Evolutionary conservation across 768 basidiomycete genomes (phyloP), one percentile per base, ranked within the genome.

Genomic region (Boletellus ananiceps): DNA sequence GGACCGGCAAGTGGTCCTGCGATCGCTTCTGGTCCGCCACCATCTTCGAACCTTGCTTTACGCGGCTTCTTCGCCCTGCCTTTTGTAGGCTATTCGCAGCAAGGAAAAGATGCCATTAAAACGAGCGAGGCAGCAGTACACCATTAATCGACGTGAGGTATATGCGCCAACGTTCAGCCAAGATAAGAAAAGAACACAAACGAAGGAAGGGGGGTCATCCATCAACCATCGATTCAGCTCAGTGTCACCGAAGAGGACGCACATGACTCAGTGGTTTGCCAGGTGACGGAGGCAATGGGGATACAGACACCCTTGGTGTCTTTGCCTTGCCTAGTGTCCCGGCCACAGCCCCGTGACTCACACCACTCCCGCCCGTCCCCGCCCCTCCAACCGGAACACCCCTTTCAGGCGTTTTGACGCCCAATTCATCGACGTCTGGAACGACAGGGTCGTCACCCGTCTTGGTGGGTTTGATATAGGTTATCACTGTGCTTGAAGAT

Each of bases 251-350:
- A 75, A 82, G 80, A 75, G 79, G 78, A 89, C 88, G 86, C 81
- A 91, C 88, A 82, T 91, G 88, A 70, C 79, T 83, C 74, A 89
- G 69, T 58, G 87, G 83, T 65, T 81, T 83, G 56, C 80, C 76
- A 54, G 78, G 68, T 46, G 80, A 72, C 36, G 71, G 61, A 51
- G 76, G 74, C 51, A 74, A 59, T 50, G 57, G 47, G 34, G 63
- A 38, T 14, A 41, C 49, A 2, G 60, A 58, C 31, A 47, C 47
- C 45, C 57, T 55, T 27, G 62, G 62, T 43, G 56, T 65, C 54
- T 59, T 66, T 12, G 53, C 48, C 47, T 31, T 57, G 35, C 50
- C 37, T 12, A 45, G 46, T 32, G 43, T 39, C 52, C 65, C 54
- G 50, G 57, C 21, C 39, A 42, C 42, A 43, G 35, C 52, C 48